Percentiles rank a stretch among this genome's conserved stretches.
Conservation (phyloP, 352 stramenopile species). For the Discostella stelligera region DNA sequence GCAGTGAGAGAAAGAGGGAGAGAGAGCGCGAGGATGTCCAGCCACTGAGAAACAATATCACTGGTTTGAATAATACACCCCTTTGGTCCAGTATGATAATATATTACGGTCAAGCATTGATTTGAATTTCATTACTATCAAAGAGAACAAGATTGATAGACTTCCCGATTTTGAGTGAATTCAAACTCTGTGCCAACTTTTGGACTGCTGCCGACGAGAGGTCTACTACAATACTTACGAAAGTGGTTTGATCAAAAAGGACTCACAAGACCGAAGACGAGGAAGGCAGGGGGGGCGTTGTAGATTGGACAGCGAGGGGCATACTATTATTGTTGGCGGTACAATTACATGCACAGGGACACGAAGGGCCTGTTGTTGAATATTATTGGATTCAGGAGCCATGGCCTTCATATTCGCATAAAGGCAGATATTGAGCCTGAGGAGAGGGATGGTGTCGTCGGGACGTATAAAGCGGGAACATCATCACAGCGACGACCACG, state of each 20-base stretch:
- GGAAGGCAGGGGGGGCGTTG: no score
- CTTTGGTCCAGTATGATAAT: not conserved
- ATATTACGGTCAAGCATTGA: not conserved
- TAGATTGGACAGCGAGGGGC: not conserved
- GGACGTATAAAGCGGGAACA: not conserved
- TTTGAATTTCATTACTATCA: constrained; percentile 7
- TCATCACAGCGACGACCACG: not conserved
- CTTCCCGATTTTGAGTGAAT: not conserved
- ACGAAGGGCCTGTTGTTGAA: no score
- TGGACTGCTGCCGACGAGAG: not conserved
- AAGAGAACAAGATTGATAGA: not conserved
- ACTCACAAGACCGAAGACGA: not conserved
- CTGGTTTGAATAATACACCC: not conserved
- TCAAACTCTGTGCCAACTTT: constrained; percentile 5
- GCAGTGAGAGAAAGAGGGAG: not conserved
- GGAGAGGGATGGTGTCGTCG: not conserved
- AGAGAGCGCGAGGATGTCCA: not conserved
- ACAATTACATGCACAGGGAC: no score
- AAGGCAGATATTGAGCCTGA: not conserved
- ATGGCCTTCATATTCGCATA: not conserved
- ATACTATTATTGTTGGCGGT: not conserved
- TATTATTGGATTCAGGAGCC: no score
- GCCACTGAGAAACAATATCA: not conserved
- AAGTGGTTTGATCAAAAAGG: constrained; percentile 1
- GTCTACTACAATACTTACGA: no score